Conservation (phyloP, 2,329 filamentous ascomycete genomes). For the Penicillium sp. region DNA sequence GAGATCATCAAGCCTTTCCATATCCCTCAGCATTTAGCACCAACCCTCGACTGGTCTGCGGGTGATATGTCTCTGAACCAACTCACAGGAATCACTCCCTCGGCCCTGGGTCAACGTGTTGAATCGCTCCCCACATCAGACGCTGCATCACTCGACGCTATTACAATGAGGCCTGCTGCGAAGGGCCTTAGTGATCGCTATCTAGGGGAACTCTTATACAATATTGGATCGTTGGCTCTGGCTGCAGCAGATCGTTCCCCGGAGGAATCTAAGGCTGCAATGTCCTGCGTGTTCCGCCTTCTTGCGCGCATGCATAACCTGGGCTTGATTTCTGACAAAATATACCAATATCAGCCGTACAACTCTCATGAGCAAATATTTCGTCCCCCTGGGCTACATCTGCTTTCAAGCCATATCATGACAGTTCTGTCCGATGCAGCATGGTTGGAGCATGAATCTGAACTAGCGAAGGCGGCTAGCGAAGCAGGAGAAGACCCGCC, state of each 20-base stretch:
- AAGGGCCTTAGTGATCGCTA: constrained; percentile 23
- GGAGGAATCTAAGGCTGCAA: constrained; percentile 38
- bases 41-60: constrained; percentile 14
- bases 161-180: constrained; percentile 27
- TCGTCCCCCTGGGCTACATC: constrained; percentile 44
- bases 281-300: constrained; percentile 46
- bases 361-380: constrained; percentile 30
- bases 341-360: constrained; percentile 42
- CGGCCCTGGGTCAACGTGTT: constrained; percentile 2
- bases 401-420: constrained; percentile 48
- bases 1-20: constrained; percentile 25
- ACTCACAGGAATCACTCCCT: constrained; percentile 21
- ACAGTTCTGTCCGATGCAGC: constrained; percentile 48
- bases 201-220: constrained; percentile 41
- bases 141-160: constrained; percentile 16
- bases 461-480: constrained; percentile 36
- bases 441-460: constrained; percentile 43
- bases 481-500: constrained; percentile 40
- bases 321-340: constrained; percentile 41
- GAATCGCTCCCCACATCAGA: constrained; percentile 6
- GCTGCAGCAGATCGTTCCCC: constrained; percentile 37
- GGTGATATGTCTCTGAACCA: constrained; percentile 29
- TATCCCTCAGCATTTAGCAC: constrained; percentile 6
- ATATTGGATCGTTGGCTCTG: constrained; percentile 42
- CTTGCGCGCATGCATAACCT: constrained; percentile 48